Conservation (phyloP, 176 grass and related monocot species). For the Bonia amplexicaulis region DNA sequence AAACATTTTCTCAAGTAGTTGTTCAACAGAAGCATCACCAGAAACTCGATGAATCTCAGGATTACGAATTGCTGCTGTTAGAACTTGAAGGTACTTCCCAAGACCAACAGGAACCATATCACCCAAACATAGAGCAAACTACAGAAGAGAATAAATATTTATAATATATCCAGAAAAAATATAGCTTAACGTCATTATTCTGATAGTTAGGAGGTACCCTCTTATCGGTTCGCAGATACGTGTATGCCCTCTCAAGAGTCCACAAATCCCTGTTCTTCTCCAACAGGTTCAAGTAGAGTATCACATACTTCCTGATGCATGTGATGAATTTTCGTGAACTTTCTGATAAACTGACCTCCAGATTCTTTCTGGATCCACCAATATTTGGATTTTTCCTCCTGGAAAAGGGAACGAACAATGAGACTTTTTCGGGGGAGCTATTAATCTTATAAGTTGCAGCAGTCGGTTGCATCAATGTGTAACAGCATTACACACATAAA, state of each 20-base stretch:
- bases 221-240: constrained; percentile 81
- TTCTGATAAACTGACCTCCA: constrained; percentile 97
- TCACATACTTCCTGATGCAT: constrained; percentile 89
- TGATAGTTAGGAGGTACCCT: constrained; percentile 49
- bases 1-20: constrained; percentile 94
- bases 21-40: constrained; percentile 52
- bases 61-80: constrained; percentile 62
- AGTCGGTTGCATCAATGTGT: neutral
- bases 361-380: constrained; percentile 74
- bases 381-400: constrained; percentile 91
- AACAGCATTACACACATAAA: neutral
- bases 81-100: constrained; percentile 93
- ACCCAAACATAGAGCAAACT: constrained; percentile 90
- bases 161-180: constrained; percentile 9
- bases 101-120: constrained; percentile 81
- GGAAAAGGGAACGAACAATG: constrained; percentile 18
- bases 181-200: constrained; percentile 3
- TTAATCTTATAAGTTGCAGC: constrained; percentile 6
- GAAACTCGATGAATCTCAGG: constrained; percentile 37
- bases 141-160: constrained; percentile 16
- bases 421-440: constrained; percentile 22
- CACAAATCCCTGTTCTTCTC: constrained; percentile 79
- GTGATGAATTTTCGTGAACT: constrained; percentile 97
- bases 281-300: constrained; percentile 83
- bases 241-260: constrained; percentile 87